A percentile compares a stretch with the other conserved stretches of the same genome.
These are phyloP conservation scores for Tuber aestivum DNA, from an alignment of 495 filamentous ascomycete species.

Conservation along the genomic window DNA sequence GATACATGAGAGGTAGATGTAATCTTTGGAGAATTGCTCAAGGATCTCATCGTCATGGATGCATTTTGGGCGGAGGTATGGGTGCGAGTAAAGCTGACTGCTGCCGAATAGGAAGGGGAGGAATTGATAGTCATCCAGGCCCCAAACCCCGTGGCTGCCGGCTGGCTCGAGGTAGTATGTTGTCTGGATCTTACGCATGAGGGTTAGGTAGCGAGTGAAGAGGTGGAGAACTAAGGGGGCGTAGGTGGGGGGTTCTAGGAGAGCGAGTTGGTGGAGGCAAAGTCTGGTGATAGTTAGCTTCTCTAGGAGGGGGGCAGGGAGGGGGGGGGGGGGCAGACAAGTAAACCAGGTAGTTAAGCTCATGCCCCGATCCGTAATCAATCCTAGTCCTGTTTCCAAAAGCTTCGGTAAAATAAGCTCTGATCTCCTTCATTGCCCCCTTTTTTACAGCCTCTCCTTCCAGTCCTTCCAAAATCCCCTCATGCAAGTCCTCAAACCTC, in stretches of 20 bases:
- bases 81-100: constrained; percentile 78
- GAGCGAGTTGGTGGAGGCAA: constrained; percentile 72
- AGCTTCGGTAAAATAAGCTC: constrained; percentile 71
- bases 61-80: constrained; percentile 74
- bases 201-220: constrained; percentile 70
- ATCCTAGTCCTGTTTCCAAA: constrained; percentile 84
- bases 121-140: constrained; percentile 96
- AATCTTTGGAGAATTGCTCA: constrained; percentile 61
- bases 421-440: constrained; percentile 61
- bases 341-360: constrained; percentile 94
- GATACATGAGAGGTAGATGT: constrained; percentile 86
- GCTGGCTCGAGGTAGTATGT: constrained; percentile 95
- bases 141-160: constrained; percentile 94
- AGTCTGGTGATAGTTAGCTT: constrained; percentile 44
- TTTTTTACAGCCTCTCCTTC: constrained; percentile 49
- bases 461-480: constrained; percentile 55
- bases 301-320: background rate
- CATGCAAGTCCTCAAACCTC: constrained; percentile 47
- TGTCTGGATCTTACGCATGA: constrained; percentile 76
- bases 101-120: constrained; percentile 92
- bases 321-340: constrained; percentile 44
- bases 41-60: constrained; percentile 82
- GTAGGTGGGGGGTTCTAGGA: constrained; percentile 62
- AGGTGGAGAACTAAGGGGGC: constrained; percentile 64
- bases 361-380: constrained; percentile 95